Conservation (phyloP, 202 grass and related monocot genomes). For the Eragrostis tef region DNA sequence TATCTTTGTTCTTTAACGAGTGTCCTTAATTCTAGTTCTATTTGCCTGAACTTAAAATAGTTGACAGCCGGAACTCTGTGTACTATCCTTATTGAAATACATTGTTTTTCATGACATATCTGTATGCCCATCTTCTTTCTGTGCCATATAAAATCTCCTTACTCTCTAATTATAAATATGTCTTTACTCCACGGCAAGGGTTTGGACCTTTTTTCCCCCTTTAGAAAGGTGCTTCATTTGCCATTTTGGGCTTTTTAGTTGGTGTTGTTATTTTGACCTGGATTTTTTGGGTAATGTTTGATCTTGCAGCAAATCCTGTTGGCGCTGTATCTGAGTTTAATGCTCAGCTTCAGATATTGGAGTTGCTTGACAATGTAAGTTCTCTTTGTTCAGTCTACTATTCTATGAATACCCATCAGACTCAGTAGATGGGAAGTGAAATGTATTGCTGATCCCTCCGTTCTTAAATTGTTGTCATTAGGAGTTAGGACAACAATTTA, state of each 20-base stretch:
- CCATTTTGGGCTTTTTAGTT: background rate
- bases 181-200: background rate
- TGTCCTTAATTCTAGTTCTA: background rate
- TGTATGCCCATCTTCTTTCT: background rate
- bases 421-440: background rate
- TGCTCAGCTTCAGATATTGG: slow-evolving; percentile 91
- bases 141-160: background rate
- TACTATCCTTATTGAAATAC: background rate
- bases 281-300: slow-evolving; percentile 6
- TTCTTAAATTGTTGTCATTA: too few species aligned
- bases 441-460: background rate
- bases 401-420: background rate
- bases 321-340: slow-evolving; percentile 77
- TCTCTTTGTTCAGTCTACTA: background rate
- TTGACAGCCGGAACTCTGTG: background rate
- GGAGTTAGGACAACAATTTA: too few species aligned
- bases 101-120: background rate
- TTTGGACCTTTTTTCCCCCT: background rate
- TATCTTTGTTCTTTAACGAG: background rate
- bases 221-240: background rate
- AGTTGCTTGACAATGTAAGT: slow-evolving; percentile 97
- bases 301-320: slow-evolving; percentile 72
- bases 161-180: background rate
- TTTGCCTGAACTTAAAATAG: slow-evolving; percentile 13
- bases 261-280: background rate